phyloP scores from a whole-genome alignment of 2,329 filamentous ascomycete species.

The Monosporascus ibericus region DNA sequence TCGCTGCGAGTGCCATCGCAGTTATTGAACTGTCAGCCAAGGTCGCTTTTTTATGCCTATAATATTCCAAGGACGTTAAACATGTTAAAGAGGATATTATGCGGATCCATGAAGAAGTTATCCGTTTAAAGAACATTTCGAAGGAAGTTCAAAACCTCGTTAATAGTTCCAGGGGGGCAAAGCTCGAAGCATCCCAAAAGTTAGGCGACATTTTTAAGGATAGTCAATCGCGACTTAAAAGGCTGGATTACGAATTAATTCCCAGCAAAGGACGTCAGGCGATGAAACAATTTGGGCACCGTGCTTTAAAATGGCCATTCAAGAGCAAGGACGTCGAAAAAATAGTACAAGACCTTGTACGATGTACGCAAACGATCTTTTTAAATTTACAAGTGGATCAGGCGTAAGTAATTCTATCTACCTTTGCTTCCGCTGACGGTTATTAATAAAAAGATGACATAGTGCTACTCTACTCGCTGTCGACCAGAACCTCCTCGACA shows the following conservation, averaged over 20 bases:
- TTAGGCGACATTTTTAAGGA: constrained; percentile 14
- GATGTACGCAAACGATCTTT: background rate
- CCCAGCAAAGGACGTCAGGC: constrained; percentile 16
- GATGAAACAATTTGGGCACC: constrained; percentile 26
- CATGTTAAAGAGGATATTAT: constrained; percentile 25
- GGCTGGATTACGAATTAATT: constrained; percentile 17
- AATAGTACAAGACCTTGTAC: background rate
- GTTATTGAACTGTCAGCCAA: constrained; percentile 32
- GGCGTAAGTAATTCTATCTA: background rate
- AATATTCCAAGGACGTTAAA: constrained; percentile 29
- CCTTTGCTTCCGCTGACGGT: background rate
- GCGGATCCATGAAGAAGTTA: constrained; percentile 23
- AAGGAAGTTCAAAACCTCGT: constrained; percentile 20
- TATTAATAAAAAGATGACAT: background rate
- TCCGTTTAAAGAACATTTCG: constrained; percentile 18
- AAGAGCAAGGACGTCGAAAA: constrained; percentile 27
- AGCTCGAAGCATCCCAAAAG: constrained; percentile 19
- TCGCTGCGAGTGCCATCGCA: constrained; percentile 30
- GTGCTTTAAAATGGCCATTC: constrained; percentile 34
- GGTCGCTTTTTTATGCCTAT: constrained; percentile 24
- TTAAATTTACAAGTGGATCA: background rate
- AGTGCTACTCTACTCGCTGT: background rate
- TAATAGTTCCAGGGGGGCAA: constrained; percentile 17
- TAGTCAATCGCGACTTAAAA: constrained; percentile 14
- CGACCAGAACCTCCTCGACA: background rate